phyloP scores from a whole-genome alignment of 176 grass and related monocot species.

The Triticum monococcum region DNA sequence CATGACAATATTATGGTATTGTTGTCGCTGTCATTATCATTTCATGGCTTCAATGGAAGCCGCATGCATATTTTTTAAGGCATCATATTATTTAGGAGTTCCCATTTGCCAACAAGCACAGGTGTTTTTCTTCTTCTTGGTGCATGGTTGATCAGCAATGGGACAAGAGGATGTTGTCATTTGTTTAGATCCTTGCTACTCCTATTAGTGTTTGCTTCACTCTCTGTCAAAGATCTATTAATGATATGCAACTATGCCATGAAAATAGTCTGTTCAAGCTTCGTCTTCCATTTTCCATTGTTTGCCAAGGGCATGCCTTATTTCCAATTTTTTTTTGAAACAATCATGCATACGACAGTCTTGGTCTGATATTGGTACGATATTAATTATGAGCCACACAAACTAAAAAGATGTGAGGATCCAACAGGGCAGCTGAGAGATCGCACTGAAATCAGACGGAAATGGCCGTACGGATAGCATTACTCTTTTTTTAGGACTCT shows the following conservation, averaged over 20 bases:
- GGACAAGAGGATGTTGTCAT: constrained; percentile 22
- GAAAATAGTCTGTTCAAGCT: neutral
- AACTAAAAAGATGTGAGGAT: too few relatives aligned
- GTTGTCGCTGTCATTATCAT: constrained; percentile 1
- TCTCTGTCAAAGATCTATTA: neutral
- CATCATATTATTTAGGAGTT: neutral
- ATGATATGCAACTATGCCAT: neutral
- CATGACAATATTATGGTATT: neutral
- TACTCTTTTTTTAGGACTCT: neutral
- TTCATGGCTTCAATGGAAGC: neutral
- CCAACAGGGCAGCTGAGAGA: too few relatives aligned
- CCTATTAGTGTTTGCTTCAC: neutral
- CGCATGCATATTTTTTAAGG: neutral
- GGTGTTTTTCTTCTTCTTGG: neutral
- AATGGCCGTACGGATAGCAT: neutral
- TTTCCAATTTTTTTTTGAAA: too few relatives aligned
- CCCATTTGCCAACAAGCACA: neutral
- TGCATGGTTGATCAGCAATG: neutral
- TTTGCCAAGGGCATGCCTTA: neutral
- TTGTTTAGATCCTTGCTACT: neutral
- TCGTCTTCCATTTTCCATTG: neutral
- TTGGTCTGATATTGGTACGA: too few relatives aligned
- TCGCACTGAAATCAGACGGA: too few relatives aligned
- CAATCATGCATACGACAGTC: too few relatives aligned
- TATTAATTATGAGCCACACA: too few relatives aligned